Evolutionary conservation across 2,329 filamentous ascomycete genomes (phyloP), one percentile per base, ranked within the genome.

Genomic region (Stemphylium lycopersici): DNA sequence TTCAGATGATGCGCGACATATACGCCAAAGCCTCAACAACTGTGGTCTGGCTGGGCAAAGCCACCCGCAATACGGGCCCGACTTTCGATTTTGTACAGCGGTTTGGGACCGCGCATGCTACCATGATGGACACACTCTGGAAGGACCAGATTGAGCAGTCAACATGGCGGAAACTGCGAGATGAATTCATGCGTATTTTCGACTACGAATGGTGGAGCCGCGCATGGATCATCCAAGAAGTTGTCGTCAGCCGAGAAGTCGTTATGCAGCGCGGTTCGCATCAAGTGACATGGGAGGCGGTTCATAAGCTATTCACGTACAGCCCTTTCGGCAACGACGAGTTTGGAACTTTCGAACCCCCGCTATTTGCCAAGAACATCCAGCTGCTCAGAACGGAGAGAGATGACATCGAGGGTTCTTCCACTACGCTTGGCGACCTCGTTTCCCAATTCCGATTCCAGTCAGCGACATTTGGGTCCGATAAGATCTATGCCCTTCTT

Each of bases 1-100:
- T 62, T 6, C 48, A 51, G 10, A 42, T 58, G 40, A 62, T 62
- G 58, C 39, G 45, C 29, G 46, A 56, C 7, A 56, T 61, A 20
- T 61, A 56, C 18, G 32, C 36, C 4, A 43, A 26, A 20, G 44
- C 44, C 38, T 47, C 44, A 15, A 38, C n/a, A 6, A 34, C 34
- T 32, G 26, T 58, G 18, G 32, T 58, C 6, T 62, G 57, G 53
- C 47, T 62, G 10, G 59, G 57, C 8, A 33, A 55, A 20, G 18
- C 32, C 5, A 47, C 40, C 8, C 36, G 11, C 18, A 31, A 39
- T 3, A 56, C 49, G 4, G 11, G 26, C 5, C 4, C n/a, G 2
- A 16, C 36, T 3, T 47, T 52, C 15, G 15, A 39, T 2, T 42
- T 42, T 7, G 10, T 42, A 13, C 26, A 11, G 5, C 13, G 6